Conservation (phyloP, 176 grass and related monocot species). For the Avena sativa region DNA sequence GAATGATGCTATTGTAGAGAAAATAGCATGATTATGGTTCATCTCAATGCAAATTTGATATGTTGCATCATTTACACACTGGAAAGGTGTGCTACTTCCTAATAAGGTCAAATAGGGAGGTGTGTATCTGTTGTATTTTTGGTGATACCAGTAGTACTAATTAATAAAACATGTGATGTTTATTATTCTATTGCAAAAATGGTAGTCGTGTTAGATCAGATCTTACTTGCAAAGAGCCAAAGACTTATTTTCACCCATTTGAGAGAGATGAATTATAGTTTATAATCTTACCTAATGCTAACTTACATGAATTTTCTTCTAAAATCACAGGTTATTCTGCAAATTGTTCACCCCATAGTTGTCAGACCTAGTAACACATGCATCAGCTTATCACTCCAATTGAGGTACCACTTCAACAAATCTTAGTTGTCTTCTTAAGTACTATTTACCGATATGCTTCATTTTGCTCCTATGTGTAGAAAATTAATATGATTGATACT, state of each 20-base stretch:
- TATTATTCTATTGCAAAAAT: no score
- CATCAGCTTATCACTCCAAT: background rate
- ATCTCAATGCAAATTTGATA: background rate
- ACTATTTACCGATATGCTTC: no score
- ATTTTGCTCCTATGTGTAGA: no score
- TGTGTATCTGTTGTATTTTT: no score
- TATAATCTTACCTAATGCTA: background rate
- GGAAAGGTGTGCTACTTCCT: background rate
- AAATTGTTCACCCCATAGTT: constrained; percentile 78
- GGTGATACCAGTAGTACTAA: no score
- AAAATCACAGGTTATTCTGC: constrained; percentile 75
- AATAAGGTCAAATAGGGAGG: background rate
- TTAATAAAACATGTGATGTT: no score
- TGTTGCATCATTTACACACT: background rate
- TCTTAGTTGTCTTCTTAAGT: no score
- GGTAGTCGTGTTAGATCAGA: no score
- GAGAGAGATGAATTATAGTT: no score
- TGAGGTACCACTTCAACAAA: background rate
- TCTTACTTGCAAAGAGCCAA: no score
- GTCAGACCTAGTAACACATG: constrained; percentile 66
- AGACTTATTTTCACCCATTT: no score
- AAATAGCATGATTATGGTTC: background rate
- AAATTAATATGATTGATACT: no score
- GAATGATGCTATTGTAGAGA: background rate
- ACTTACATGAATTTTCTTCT: background rate